These are phyloP conservation scores for Mariannaea sp. DNA, from an alignment of 2,329 filamentous ascomycete species.

Conservation along the genomic window DNA sequence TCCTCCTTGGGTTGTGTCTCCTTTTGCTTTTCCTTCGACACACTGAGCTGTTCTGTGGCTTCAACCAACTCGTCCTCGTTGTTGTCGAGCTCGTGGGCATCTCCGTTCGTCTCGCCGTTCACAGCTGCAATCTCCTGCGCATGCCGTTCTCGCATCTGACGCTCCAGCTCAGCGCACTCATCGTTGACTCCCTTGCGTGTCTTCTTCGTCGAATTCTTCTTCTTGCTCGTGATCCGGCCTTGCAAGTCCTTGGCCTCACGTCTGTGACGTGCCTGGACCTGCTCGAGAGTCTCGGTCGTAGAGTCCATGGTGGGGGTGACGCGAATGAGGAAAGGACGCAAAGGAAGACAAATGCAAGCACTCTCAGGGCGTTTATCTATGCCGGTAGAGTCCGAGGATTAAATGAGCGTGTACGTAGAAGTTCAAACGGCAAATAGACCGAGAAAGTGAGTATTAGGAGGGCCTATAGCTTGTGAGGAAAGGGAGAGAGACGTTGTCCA, in stretches of 20 bases:
- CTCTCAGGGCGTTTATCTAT: too few species aligned
- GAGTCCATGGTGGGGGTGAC: slow-evolving; percentile 37
- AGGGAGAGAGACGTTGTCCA: slow-evolving; percentile 1
- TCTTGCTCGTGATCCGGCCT: slow-evolving; percentile 86
- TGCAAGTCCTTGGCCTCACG: slow-evolving; percentile 90
- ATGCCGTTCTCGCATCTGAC: slow-evolving; percentile 68
- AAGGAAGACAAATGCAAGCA: neutral
- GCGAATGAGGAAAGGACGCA: neutral
- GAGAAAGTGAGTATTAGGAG: neutral
- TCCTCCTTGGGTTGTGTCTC: slow-evolving; percentile 13
- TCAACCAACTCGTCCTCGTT: slow-evolving; percentile 26
- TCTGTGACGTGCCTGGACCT: slow-evolving; percentile 77
- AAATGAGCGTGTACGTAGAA: neutral
- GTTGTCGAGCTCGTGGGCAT: slow-evolving; percentile 18
- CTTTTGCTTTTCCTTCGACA: slow-evolving; percentile 15
- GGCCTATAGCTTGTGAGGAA: too few species aligned
- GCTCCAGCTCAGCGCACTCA: slow-evolving; percentile 75
- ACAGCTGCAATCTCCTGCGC: slow-evolving; percentile 60
- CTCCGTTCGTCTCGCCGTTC: slow-evolving; percentile 36
- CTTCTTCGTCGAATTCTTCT: slow-evolving; percentile 94
- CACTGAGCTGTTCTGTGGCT: slow-evolving; percentile 30
- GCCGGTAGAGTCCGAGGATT: too few species aligned
- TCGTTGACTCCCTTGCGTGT: slow-evolving; percentile 75
- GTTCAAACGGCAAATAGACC: too few species aligned
- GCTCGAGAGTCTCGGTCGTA: slow-evolving; percentile 66